Percentiles rank a stretch among this genome's conserved stretches.
These are phyloP conservation scores for Hamamelis virginiana DNA, from an alignment of 164 flowering plant genomes.

Conservation along the genomic window DNA sequence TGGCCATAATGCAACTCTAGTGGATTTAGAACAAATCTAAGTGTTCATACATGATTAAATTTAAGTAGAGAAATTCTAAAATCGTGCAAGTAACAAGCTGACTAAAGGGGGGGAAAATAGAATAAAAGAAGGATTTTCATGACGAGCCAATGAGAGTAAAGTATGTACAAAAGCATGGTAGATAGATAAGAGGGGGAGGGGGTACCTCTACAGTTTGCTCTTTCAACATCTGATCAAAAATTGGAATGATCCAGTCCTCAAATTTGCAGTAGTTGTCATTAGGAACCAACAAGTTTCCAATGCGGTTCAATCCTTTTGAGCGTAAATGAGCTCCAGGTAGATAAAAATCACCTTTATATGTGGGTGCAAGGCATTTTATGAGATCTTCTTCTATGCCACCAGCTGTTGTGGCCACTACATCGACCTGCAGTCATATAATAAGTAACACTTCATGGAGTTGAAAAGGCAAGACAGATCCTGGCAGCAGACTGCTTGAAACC, in stretches of 20 bases:
- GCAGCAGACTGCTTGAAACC: not conserved
- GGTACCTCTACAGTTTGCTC: conserved; percentile 76
- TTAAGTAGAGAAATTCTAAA: not conserved
- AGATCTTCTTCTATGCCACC: conserved; percentile 98
- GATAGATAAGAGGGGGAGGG: not conserved
- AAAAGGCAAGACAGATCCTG: not conserved
- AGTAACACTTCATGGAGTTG: not conserved
- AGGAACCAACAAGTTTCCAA: conserved; percentile 93
- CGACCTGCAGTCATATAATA: conserved; percentile 56
- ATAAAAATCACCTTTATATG: conserved; percentile 84
- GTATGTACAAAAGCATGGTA: not conserved
- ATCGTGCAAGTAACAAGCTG: not conserved
- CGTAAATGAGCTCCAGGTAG: conserved; percentile 77
- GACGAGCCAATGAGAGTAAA: not conserved
- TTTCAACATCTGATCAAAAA: conserved; percentile 85
- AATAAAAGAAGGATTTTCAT: not conserved
- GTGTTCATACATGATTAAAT: not conserved
- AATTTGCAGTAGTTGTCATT: conserved; percentile 97
- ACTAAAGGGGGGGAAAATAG: not conserved
- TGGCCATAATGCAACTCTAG: too few species aligned
- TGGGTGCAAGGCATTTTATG: conserved; percentile 94
- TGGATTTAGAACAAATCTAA: not conserved
- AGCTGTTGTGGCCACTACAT: conserved; percentile 92
- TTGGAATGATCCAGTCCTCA: conserved; percentile 96
- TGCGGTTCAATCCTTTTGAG: conserved; percentile 91